A percentile compares a stretch with the other conserved stretches of the same genome.
Conservation (phyloP, 768 basidiomycete species). For the Scleroderma bovista region DNA sequence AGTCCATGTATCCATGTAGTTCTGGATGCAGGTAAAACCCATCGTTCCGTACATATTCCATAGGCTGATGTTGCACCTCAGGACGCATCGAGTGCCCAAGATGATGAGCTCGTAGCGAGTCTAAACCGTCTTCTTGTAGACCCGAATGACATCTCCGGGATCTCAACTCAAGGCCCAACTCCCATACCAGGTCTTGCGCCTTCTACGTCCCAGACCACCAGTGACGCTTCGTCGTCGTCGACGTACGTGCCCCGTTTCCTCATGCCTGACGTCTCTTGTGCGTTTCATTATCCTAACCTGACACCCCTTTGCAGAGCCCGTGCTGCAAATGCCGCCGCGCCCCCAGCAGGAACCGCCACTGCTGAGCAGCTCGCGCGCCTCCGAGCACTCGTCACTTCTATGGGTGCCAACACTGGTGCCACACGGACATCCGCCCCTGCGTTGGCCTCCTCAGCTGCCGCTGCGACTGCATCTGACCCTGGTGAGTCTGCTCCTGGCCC, state of each 20-base stretch:
- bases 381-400: slow-evolving; percentile 45
- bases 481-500: slow-evolving; percentile 7
- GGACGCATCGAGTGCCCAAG: slow-evolving; percentile 63
- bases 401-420: slow-evolving; percentile 31
- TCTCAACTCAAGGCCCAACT: slow-evolving; percentile 39
- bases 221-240: slow-evolving; percentile 27
- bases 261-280: neutral
- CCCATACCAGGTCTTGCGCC: slow-evolving; percentile 4
- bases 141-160: slow-evolving; percentile 60
- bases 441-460: too few relatives aligned
- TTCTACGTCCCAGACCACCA: slow-evolving; percentile 22
- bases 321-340: slow-evolving; percentile 4
- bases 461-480: slow-evolving; percentile 1
- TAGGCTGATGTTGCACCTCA: slow-evolving; percentile 21
- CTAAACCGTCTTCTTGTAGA: slow-evolving; percentile 67
- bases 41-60: neutral
- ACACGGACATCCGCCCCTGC: neutral
- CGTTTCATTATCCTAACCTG: neutral
- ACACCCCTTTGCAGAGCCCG: slow-evolving; percentile 6
- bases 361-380: slow-evolving; percentile 67
- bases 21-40: slow-evolving; percentile 75
- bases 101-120: slow-evolving; percentile 69
- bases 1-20: slow-evolving; percentile 42
- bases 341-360: slow-evolving; percentile 26
- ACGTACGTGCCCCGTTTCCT: slow-evolving; percentile 13